phyloP scores from a whole-genome alignment of 257 asterid species.

The Ballota nigra region DNA sequence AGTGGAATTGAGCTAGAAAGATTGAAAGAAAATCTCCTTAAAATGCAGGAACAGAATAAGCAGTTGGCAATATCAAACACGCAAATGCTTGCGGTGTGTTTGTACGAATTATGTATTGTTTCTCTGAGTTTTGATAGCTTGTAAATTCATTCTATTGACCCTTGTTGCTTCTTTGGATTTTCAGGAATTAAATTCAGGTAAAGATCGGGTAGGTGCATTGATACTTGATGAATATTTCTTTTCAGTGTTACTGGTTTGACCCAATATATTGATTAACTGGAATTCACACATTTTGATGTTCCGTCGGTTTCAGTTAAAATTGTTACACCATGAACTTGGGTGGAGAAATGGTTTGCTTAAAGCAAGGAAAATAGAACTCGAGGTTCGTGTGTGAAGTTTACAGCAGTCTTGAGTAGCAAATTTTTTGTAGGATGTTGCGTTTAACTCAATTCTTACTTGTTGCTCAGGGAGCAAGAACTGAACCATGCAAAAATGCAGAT shows the following conservation, averaged over 20 bases:
- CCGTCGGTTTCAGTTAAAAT: constrained; percentile 47
- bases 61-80: constrained; percentile 58
- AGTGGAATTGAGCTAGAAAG: constrained; percentile 62
- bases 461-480: constrained; percentile 33
- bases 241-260: not conserved
- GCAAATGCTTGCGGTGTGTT: constrained; percentile 56
- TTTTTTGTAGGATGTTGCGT: not conserved
- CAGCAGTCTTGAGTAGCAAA: constrained; percentile 5
- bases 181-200: constrained; percentile 74
- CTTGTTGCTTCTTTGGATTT: constrained; percentile 19
- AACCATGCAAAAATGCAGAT: constrained; percentile 26
- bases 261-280: not conserved
- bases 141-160: constrained; percentile 14
- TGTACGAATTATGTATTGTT: not conserved
- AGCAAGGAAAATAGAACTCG: constrained; percentile 38
- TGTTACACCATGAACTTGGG: constrained; percentile 66
- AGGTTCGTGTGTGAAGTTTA: constrained; percentile 38
- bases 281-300: not conserved
- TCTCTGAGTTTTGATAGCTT: constrained; percentile 16
- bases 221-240: not conserved
- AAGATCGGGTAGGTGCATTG: constrained; percentile 55
- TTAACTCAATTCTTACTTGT: constrained; percentile 6
- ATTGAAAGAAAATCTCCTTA: constrained; percentile 47
- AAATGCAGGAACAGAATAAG: constrained; percentile 64
- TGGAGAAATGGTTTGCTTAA: constrained; percentile 54